Base-by-base conservation (phyloP, 1,284 basidiomycete species). In the Lignosus rhinocerotis region DNA sequence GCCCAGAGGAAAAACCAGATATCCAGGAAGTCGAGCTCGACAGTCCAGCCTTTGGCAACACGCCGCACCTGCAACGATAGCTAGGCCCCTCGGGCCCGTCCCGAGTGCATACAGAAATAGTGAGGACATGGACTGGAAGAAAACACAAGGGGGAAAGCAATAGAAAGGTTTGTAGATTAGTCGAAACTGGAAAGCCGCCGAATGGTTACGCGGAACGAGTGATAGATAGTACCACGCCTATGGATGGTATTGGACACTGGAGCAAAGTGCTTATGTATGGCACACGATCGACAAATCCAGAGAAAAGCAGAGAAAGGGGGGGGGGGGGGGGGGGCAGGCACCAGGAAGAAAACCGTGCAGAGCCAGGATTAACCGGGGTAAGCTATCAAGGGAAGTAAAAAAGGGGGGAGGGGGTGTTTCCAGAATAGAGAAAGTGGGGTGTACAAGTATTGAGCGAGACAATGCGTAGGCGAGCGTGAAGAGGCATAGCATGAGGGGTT, bases 391-490 rank as follows among this genome's bases (percentile, higher is more conserved):
- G 32, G 11, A 33, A 12, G n/a, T n/a, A 45, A 16, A 21, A 39
- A 7, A 46, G 36, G 33, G 31, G 39, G 25, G 31, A 49, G n/a
- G 52, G 36, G 39, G 46, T 47, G 43, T 51, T 32, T 43, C 21
- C 52, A 31, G 51, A 61, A 58, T 62, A 64, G 51, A 45, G 60
- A 49, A 50, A 56, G 49, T 56, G 57, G 42, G 59, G 56, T 63
- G 62, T 63, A 59, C 55, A 56, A 12, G 43, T 63, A 60, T 17
- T 43, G 48, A 52, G 31, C 38, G 43, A 41, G 46, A 52, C 41
- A 25, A 30, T 53, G 31, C 53, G 55, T 51, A 53, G 55, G 54
- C 58, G 58, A 60, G 52, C 63, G 60, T 64, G 60, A 31, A 60
- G 49, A 53, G 63, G 54, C 60, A 54, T 64, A 55, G 48, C 63